Evolutionary conservation across 106 monocot genomes (phyloP).

Genomic region (Phalaenopsis aphrodite): DNA sequence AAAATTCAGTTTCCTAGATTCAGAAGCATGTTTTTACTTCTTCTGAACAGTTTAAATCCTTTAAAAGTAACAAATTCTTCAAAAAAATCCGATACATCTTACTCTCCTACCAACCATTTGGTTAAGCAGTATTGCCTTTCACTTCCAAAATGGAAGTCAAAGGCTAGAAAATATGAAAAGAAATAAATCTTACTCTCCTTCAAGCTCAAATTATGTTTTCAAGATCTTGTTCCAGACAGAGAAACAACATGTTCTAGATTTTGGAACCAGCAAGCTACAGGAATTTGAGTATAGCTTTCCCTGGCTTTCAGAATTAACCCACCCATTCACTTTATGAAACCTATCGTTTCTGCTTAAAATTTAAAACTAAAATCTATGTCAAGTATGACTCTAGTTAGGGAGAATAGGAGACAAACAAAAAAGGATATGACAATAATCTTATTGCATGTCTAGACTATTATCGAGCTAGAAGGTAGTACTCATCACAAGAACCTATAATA

Average conservation of each 20-base stretch:
- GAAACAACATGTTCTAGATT: neutral
- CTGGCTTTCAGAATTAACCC: neutral
- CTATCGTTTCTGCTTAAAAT: neutral
- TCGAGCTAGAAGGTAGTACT: too few relatives aligned
- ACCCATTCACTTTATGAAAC: neutral
- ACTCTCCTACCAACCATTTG: neutral
- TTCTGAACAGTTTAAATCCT: neutral
- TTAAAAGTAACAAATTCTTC: neutral
- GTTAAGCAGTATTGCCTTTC: neutral
- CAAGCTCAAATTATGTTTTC: neutral
- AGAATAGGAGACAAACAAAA: neutral
- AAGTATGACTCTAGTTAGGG: too few relatives aligned
- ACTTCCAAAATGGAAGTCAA: neutral
- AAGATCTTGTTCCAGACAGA: neutral
- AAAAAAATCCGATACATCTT: neutral
- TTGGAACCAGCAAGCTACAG: neutral
- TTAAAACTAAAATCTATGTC: too few relatives aligned
- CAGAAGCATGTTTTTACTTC: neutral
- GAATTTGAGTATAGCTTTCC: neutral
- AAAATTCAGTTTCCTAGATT: neutral
- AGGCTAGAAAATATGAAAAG: neutral
- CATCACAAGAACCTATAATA: neutral
- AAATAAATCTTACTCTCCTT: neutral
- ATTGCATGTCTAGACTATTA: too few relatives aligned
- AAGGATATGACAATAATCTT: neutral